These are phyloP conservation scores for Cnidoscolus chayamansa DNA, from an alignment of 441 rosid genomes.

Conservation along the genomic window DNA sequence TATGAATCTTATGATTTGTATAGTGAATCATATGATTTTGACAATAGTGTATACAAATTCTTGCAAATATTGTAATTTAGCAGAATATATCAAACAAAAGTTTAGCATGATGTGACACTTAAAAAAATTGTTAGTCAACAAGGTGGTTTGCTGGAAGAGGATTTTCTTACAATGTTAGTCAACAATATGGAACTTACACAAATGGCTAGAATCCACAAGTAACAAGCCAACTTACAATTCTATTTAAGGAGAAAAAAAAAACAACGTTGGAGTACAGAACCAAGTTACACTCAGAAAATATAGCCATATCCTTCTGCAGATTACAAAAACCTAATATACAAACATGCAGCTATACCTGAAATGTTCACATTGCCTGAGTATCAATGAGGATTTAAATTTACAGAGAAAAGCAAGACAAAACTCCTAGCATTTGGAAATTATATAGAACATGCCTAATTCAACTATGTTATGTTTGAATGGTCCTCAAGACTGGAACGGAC, in stretches of 20 bases:
- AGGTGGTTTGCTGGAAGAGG: neutral
- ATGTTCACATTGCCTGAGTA: neutral
- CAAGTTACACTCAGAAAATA: neutral
- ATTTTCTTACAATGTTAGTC: conserved; percentile 2
- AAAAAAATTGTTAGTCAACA: neutral
- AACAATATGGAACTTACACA: neutral
- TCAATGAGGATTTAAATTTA: conserved; percentile 1
- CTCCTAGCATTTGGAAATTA: neutral
- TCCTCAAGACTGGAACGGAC: neutral
- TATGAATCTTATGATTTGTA: too few species aligned
- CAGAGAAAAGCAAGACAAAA: neutral
- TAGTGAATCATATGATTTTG: too few species aligned
- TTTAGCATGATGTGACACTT: too few species aligned
- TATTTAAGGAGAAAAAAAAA: neutral
- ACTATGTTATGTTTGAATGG: conserved; percentile 12
- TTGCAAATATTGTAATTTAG: too few species aligned
- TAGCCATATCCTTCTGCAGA: conserved; percentile 1
- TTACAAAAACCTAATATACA: neutral
- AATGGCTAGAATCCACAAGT: neutral
- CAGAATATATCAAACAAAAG: too few species aligned
- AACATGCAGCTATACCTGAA: neutral
- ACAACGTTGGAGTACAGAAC: neutral
- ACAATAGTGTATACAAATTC: too few species aligned
- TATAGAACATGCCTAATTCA: conserved; percentile 1
- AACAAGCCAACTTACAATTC: neutral